Conservation (phyloP, 345 rosid genomes). For the Hibiscus syriacus region DNA sequence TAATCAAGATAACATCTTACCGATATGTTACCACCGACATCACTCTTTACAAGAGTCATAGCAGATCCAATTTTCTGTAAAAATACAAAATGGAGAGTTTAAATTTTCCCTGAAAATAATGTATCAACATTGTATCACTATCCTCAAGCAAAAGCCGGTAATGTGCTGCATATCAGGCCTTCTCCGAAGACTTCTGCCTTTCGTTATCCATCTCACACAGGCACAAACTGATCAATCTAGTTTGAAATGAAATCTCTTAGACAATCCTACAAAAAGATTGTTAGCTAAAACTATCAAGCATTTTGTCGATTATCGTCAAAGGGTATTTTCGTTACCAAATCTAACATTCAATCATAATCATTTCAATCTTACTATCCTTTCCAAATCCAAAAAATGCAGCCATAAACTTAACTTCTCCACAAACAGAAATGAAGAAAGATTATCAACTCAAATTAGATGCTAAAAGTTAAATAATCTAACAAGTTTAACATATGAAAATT, state of each 20-base stretch:
- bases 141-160: conserved; percentile 1
- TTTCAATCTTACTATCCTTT: not conserved
- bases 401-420: not conserved
- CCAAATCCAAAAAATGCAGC: not conserved
- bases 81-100: not conserved
- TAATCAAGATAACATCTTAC: conserved; percentile 27
- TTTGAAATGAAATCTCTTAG: not conserved
- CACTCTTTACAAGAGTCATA: conserved; percentile 81
- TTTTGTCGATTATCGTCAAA: not conserved
- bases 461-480: not conserved
- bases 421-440: not conserved
- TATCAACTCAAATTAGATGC: conserved; percentile 1
- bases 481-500: not conserved
- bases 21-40: conserved; percentile 82
- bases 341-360: not conserved
- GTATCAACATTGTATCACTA: not conserved
- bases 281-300: not conserved
- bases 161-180: not conserved
- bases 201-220: not conserved
- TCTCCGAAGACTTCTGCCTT: not conserved
- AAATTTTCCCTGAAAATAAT: not conserved
- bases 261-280: not conserved
- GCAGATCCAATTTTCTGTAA: conserved; percentile 95
- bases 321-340: not conserved
- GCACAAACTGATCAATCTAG: not conserved